Base-by-base conservation (phyloP, 495 filamentous ascomycete species). In the Durotheca rogersii region DNA sequence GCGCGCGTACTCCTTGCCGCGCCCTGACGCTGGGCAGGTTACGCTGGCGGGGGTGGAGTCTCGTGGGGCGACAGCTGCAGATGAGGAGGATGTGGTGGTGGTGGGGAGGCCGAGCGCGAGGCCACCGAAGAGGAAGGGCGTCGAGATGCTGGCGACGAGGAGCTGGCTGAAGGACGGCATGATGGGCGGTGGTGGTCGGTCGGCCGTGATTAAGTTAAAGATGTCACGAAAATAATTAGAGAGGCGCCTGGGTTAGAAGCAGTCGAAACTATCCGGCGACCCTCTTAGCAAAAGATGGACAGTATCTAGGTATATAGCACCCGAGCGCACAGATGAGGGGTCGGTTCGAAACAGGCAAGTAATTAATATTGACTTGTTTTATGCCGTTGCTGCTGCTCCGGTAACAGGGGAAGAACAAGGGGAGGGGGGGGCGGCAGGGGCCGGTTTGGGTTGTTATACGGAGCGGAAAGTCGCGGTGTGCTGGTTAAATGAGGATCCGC, bases 131-230 rank as follows among this genome's bases (percentile, higher is more conserved):
- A 16, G 43, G 23, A 18, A 3, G 21, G 37, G 38, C 5, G 3
- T 47, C 14, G 1, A 37, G 37, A 32, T 4, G 3, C 46, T 11
- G 1, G 42, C 6, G 34, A 36, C 30, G 35, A 53, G 6, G 27
- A 53, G n/a, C 7, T 31, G 34, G n/a, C 30, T 18, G 20, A 51
- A 23, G 16, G 48, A 51, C 20, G 48, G 25, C 48, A 51, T 51
- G 6, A 31, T 51, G 40, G 14, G 7, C 14, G 21, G 4, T 27
- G 23, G 4, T 27, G 23, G n/a, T n/a, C n/a, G n/a, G n/a, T n/a
- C n/a, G 23, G 23, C 23, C 23, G 23, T 27, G 9, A 9, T 9
- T 27, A 27, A 4, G 23, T 27, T n/a, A n/a, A n/a, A n/a, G n/a
- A n/a, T n/a, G n/a, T n/a, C n/a, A n/a, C n/a, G n/a, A n/a, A n/a